A percentile compares a stretch with the other conserved stretches of the same genome.
These are phyloP conservation scores for Colletotrichum chlorophyti DNA, from an alignment of 2,329 filamentous ascomycete species.

Conservation along the genomic window DNA sequence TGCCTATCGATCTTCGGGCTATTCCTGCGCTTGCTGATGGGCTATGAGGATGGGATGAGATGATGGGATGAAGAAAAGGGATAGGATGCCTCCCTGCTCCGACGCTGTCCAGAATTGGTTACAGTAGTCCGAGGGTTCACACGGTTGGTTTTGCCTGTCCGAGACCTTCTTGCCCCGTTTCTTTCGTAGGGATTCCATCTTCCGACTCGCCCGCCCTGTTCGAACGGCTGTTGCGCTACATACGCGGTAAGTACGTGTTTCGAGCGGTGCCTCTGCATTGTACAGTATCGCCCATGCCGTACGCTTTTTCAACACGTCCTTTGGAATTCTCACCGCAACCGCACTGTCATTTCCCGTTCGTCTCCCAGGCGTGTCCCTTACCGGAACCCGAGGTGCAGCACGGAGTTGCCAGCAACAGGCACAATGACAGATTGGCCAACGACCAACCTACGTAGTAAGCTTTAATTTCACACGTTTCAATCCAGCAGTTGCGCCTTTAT, in stretches of 20 bases:
- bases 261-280: constrained; percentile 17
- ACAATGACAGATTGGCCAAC: not conserved
- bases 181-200: constrained; percentile 8
- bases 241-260: too few species aligned
- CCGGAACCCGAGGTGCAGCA: too few species aligned
- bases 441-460: not conserved
- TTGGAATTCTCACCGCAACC: too few species aligned
- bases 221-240: constrained; percentile 22
- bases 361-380: constrained; percentile 4
- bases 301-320: too few species aligned
- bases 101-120: not conserved
- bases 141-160: too few species aligned
- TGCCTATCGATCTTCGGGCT: constrained; percentile 14
- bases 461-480: not conserved
- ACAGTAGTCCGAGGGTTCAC: constrained; percentile 8
- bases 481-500: not conserved
- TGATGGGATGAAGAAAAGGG: too few species aligned
- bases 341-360: constrained; percentile 10
- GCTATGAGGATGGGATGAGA: too few species aligned
- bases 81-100: constrained; percentile 11
- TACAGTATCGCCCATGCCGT: too few species aligned
- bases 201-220: constrained; percentile 16
- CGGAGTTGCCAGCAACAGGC: not conserved
- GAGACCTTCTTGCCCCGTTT: not conserved
- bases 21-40: not conserved